These are phyloP conservation scores for Leishmania arabica DNA, from an alignment of 208 protist genomes.

Conservation along the genomic window DNA sequence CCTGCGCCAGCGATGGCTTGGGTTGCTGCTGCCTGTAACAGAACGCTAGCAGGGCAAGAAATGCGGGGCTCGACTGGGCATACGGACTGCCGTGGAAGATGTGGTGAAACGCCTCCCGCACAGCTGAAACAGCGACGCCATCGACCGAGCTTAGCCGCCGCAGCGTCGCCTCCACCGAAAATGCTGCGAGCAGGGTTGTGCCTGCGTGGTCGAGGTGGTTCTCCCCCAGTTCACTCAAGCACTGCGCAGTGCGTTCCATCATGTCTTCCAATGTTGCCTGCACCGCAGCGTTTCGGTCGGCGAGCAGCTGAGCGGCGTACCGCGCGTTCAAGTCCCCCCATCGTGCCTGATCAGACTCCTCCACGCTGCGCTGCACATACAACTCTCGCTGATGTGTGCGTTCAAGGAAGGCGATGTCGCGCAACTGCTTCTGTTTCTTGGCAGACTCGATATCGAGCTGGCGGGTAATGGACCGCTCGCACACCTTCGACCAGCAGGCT, in stretches of 20 bases:
- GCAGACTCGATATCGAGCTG: conserved; percentile 57
- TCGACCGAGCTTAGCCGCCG: neutral
- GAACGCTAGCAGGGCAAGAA: conserved; percentile 36
- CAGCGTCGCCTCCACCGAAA: conserved; percentile 32
- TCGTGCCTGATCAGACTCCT: conserved; percentile 58
- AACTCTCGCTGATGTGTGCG: conserved; percentile 47
- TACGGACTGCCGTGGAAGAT: conserved; percentile 42
- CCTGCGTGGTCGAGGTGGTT: conserved; percentile 34
- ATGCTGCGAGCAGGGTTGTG: conserved; percentile 36
- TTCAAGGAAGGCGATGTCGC: conserved; percentile 52
- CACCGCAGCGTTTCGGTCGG: conserved; percentile 29
- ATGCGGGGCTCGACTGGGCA: conserved; percentile 17
- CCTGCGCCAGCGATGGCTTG: conserved; percentile 21
- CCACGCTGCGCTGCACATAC: conserved; percentile 42
- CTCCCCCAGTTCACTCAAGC: conserved; percentile 42
- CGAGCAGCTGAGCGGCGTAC: conserved; percentile 22
- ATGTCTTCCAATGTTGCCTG: conserved; percentile 36
- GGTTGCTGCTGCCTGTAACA: conserved; percentile 30
- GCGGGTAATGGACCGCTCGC: conserved; percentile 64
- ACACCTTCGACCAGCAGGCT: conserved; percentile 76
- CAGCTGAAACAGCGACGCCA: neutral
- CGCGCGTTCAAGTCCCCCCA: conserved; percentile 43
- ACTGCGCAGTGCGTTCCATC: conserved; percentile 28
- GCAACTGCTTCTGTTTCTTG: conserved; percentile 28
- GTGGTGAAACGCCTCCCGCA: conserved; percentile 35